Conservation (phyloP, 2,329 filamentous ascomycete species). For the Aspergillus persii region DNA sequence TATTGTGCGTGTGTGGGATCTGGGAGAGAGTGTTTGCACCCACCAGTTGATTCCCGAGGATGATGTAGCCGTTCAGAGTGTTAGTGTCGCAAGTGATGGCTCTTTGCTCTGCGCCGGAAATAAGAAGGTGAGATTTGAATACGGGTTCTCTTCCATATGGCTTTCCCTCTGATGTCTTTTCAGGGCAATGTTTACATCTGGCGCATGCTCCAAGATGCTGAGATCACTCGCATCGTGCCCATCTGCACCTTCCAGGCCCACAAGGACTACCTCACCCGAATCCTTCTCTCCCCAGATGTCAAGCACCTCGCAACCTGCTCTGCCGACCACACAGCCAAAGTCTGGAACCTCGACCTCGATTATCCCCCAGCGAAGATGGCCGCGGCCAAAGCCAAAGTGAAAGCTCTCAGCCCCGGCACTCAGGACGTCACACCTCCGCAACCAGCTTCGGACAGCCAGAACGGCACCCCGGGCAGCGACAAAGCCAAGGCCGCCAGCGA, state of each 20-base stretch:
- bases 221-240: constrained; percentile 79
- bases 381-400: constrained; percentile 21
- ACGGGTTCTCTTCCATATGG: background rate
- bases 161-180: background rate
- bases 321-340: constrained; percentile 90
- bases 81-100: constrained; percentile 93
- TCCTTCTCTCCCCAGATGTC: constrained; percentile 88
- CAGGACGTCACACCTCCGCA: constrained; percentile 18
- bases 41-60: constrained; percentile 96
- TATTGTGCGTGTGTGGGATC: constrained; percentile 91
- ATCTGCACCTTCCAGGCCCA: constrained; percentile 88
- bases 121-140: constrained; percentile 62
- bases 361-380: constrained; percentile 41
- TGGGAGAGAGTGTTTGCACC: constrained; percentile 94
- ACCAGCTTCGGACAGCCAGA: constrained; percentile 18
- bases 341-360: constrained; percentile 87
- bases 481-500: constrained; percentile 13
- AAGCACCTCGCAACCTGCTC: constrained; percentile 93
- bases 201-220: constrained; percentile 81
- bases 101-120: constrained; percentile 91
- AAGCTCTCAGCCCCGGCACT: constrained; percentile 11
- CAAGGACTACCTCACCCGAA: constrained; percentile 87
- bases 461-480: constrained; percentile 22
- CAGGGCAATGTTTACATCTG: constrained; percentile 97
- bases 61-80: constrained; percentile 87